Evolutionary conservation across 1,284 basidiomycete species (phyloP).

Genomic region (Leccinum solheimii): DNA sequence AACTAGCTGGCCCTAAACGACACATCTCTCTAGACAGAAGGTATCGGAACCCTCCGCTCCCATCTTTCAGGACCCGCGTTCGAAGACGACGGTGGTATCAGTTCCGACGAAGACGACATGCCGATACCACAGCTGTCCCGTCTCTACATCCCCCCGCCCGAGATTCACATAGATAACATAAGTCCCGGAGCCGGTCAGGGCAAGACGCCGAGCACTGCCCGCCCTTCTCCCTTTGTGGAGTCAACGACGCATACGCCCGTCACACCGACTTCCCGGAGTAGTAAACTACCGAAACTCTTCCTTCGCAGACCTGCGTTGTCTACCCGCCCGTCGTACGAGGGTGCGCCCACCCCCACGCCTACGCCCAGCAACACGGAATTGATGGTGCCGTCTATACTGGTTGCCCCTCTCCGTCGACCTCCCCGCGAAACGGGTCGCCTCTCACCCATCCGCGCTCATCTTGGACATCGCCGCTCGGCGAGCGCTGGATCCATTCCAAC

Average conservation of each 20-base stretch:
- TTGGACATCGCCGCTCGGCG: slow-evolving; percentile 33
- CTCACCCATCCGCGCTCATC: slow-evolving; percentile 17
- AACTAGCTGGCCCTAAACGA: neutral
- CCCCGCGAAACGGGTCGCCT: slow-evolving; percentile 15
- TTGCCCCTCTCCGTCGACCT: too few species aligned
- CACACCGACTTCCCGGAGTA: slow-evolving; percentile 25
- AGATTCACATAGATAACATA: slow-evolving; percentile 17
- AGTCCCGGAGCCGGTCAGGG: slow-evolving; percentile 13
- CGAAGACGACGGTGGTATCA: slow-evolving; percentile 79
- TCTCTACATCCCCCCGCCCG: slow-evolving; percentile 33
- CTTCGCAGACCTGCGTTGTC: slow-evolving; percentile 37
- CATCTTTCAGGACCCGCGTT: slow-evolving; percentile 56
- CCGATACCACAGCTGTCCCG: slow-evolving; percentile 20
- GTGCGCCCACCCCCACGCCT: slow-evolving; percentile 12
- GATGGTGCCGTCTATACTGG: slow-evolving; percentile 10
- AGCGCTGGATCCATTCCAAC: slow-evolving; percentile 34
- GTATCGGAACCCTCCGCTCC: slow-evolving; percentile 84
- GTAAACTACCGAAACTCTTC: slow-evolving; percentile 40
- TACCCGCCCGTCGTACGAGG: slow-evolving; percentile 34
- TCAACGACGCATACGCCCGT: slow-evolving; percentile 14
- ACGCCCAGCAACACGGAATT: slow-evolving; percentile 8
- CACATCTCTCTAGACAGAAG: slow-evolving; percentile 67
- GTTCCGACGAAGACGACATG: slow-evolving; percentile 54
- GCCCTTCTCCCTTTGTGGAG: slow-evolving; percentile 23
- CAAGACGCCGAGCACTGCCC: slow-evolving; percentile 26